Evolutionary conservation across 305 asterid genomes (phyloP).

Genomic region (Plantago coronopus): DNA sequence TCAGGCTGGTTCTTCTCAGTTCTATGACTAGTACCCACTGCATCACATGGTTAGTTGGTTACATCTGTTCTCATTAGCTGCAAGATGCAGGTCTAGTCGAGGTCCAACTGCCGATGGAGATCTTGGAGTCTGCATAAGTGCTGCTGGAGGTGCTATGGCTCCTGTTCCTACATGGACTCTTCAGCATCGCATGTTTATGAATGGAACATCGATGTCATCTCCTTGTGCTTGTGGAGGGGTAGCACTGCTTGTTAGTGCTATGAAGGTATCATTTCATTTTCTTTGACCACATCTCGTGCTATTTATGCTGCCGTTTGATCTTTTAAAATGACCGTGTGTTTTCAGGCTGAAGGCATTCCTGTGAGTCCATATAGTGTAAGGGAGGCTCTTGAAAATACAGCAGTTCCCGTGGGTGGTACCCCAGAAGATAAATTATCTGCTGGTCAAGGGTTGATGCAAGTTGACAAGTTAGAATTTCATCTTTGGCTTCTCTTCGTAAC

Average conservation of each 20-base stretch:
- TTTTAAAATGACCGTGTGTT: slow-evolving; percentile 28
- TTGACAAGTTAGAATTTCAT: slow-evolving; percentile 69
- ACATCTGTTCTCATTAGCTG: slow-evolving; percentile 30
- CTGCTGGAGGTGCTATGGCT: slow-evolving; percentile 99
- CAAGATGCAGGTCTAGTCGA: slow-evolving; percentile 91
- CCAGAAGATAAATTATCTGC: slow-evolving; percentile 86
- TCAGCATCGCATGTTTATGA: slow-evolving; percentile 94
- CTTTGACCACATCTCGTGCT: slow-evolving; percentile 3
- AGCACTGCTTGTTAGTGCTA: slow-evolving; percentile 89
- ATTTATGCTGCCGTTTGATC: slow-evolving; percentile 20
- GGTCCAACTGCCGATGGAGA: slow-evolving; percentile 98
- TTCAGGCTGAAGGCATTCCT: slow-evolving; percentile 83
- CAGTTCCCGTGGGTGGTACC: slow-evolving; percentile 62
- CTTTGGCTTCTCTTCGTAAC: slow-evolving; percentile 28
- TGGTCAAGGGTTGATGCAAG: slow-evolving; percentile 98
- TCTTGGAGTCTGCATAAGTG: slow-evolving; percentile 90
- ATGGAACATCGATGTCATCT: slow-evolving; percentile 98
- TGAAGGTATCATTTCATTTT: slow-evolving; percentile 63
- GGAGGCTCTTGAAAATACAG: slow-evolving; percentile 95
- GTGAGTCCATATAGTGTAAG: slow-evolving; percentile 85
- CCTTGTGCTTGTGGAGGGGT: slow-evolving; percentile 98
- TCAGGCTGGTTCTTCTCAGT: slow-evolving; percentile 11
- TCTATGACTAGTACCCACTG: slow-evolving; percentile 2
- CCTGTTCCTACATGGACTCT: slow-evolving; percentile 99
- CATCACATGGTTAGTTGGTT: no score